Evolutionary conservation across 179 eudicot genomes (phyloP).

Genomic region (Spinacia oleracea): DNA sequence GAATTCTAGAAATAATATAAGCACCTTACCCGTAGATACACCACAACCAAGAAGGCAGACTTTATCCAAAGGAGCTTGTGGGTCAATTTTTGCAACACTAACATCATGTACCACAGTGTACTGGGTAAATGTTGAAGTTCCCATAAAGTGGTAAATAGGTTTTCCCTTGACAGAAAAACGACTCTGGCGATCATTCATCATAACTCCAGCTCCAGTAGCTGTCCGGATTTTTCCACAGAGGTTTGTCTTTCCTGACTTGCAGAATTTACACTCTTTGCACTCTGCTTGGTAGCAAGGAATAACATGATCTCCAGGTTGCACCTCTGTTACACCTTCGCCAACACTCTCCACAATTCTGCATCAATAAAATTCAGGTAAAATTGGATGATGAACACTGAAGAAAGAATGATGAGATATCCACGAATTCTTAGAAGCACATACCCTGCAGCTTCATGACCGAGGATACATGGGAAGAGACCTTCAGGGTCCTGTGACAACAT

Average conservation of each 20-base stretch:
- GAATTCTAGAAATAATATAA: not conserved
- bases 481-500: slow-evolving; percentile 72
- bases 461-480: slow-evolving; percentile 97
- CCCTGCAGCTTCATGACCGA: slow-evolving; percentile 99
- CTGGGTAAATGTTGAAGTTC: slow-evolving; percentile 99
- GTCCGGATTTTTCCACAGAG: slow-evolving; percentile 91
- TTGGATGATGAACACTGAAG: not conserved
- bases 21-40: slow-evolving; percentile 78
- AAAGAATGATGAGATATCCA: not conserved
- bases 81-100: slow-evolving; percentile 96
- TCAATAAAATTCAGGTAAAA: not conserved
- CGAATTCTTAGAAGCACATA: slow-evolving; percentile 28
- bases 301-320: slow-evolving; percentile 95
- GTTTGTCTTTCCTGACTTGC: slow-evolving; percentile 99
- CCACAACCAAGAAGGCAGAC: slow-evolving; percentile 99
- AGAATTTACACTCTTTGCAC: slow-evolving; percentile 92
- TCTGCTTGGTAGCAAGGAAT: slow-evolving; percentile 99
- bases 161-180: slow-evolving; percentile 91
- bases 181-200: slow-evolving; percentile 90
- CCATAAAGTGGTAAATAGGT: slow-evolving; percentile 97
- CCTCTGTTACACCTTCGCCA: slow-evolving; percentile 97
- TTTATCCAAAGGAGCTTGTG: slow-evolving; percentile 90
- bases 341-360: slow-evolving; percentile 96
- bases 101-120: slow-evolving; percentile 99
- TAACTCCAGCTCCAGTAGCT: slow-evolving; percentile 96